Conservation (phyloP, 2,329 filamentous ascomycete species). For the Amylocarpus encephaloides region DNA sequence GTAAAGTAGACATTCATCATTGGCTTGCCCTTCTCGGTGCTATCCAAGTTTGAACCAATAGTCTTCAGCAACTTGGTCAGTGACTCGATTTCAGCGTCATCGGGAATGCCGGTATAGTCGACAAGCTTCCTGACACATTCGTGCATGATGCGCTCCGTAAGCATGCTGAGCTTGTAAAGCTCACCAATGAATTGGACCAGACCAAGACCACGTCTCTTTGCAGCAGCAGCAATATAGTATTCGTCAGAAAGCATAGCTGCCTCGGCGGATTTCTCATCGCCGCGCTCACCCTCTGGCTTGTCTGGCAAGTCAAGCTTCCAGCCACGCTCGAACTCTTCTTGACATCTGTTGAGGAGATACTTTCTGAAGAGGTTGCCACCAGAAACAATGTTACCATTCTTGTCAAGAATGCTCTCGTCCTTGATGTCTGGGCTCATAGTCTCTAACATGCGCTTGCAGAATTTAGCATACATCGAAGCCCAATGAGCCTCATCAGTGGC, state of each 20-base stretch:
- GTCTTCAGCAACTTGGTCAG: conserved; percentile 88
- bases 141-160: conserved; percentile 99
- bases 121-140: conserved; percentile 96
- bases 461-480: conserved; percentile 98
- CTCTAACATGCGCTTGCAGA: conserved; percentile 95
- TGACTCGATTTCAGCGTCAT: conserved; percentile 94
- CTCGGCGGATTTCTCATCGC: conserved; percentile 55
- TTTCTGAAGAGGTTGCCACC: conserved; percentile 96
- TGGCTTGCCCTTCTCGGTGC: conserved; percentile 70
- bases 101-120: conserved; percentile 86
- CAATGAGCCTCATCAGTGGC: conserved; percentile 97
- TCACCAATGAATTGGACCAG: conserved; percentile 99
- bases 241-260: conserved; percentile 86
- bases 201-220: conserved; percentile 94
- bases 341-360: conserved; percentile 95
- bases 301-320: conserved; percentile 86
- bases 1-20: conserved; percentile 94
- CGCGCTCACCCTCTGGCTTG: conserved; percentile 61
- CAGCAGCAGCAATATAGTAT: conserved; percentile 89
- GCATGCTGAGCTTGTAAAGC: conserved; percentile 96
- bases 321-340: conserved; percentile 97
- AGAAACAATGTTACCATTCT: conserved; percentile 77
- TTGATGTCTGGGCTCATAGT: conserved; percentile 92
- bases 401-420: conserved; percentile 91
- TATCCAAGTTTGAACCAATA: conserved; percentile 82